These are phyloP conservation scores for Triticum timopheevii DNA, from an alignment of 176 grass and related monocot genomes.

Conservation along the genomic window DNA sequence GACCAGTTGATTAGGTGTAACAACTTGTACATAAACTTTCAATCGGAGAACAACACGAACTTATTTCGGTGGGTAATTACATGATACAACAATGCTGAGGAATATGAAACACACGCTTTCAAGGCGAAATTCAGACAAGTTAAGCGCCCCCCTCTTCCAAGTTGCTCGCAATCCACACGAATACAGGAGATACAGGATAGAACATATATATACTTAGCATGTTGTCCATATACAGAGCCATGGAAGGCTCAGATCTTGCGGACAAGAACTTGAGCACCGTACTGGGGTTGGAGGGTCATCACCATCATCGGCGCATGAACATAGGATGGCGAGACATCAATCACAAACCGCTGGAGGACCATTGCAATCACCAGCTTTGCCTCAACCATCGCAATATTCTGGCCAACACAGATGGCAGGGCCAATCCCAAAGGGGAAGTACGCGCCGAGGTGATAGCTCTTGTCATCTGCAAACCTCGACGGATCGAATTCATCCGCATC, in stretches of 20 bases:
- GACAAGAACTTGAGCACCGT: constrained; percentile 66
- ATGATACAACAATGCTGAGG: neutral
- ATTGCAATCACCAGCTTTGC: constrained; percentile 64
- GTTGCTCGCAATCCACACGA: neutral
- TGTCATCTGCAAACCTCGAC: constrained; percentile 68
- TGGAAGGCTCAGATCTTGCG: constrained; percentile 49
- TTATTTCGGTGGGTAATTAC: neutral
- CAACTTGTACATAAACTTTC: neutral
- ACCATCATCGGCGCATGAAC: constrained; percentile 66
- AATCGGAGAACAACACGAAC: neutral
- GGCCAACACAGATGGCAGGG: constrained; percentile 65
- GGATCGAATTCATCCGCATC: constrained; percentile 61
- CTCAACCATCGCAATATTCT: constrained; percentile 71
- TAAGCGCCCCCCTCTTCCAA: neutral
- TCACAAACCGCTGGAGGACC: constrained; percentile 47
- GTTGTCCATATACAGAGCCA: neutral
- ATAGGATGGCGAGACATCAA: constrained; percentile 68
- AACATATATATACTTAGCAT: neutral
- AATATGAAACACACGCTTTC: neutral
- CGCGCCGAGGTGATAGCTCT: constrained; percentile 58
- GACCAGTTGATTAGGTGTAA: neutral
- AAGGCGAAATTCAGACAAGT: neutral
- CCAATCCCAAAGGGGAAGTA: constrained; percentile 72
- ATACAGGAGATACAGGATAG: neutral
- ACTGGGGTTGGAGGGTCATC: constrained; percentile 71